phyloP scores from a whole-genome alignment of 2,329 filamentous ascomycete genomes.

The Cladophialophora bantiana region DNA sequence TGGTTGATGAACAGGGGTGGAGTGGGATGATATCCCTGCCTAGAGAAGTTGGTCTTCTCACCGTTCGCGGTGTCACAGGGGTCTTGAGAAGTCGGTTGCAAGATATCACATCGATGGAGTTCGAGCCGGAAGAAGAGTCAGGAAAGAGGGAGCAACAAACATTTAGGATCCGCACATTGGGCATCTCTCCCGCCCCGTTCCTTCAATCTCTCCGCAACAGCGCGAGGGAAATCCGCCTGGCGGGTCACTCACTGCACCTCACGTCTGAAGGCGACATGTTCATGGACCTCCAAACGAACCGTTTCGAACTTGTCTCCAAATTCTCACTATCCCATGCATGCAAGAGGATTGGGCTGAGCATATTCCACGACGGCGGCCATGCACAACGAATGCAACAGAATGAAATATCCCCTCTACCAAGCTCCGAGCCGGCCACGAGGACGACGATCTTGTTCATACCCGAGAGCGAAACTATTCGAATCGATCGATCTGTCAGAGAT shows the following conservation, averaged over 20 bases:
- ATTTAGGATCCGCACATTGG: constrained; percentile 54
- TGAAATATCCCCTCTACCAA: neutral
- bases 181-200: constrained; percentile 32
- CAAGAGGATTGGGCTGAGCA: constrained; percentile 40
- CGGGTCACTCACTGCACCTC: constrained; percentile 35
- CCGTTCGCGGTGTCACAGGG: constrained; percentile 47
- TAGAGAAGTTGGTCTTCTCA: constrained; percentile 52
- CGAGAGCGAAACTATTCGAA: constrained; percentile 49
- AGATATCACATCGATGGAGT: constrained; percentile 54
- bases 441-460: constrained; percentile 53
- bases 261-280: constrained; percentile 30
- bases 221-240: constrained; percentile 32
- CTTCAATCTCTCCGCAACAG: neutral
- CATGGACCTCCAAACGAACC: constrained; percentile 28
- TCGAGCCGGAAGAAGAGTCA: constrained; percentile 21
- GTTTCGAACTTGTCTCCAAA: neutral
- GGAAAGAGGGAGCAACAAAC: constrained; percentile 32
- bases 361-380: constrained; percentile 42
- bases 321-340: neutral
- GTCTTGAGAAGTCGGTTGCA: constrained; percentile 48
- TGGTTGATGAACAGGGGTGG: constrained; percentile 57
- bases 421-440: constrained; percentile 1
- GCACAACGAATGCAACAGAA: neutral
- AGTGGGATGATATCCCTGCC: constrained; percentile 58
- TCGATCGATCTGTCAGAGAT: constrained; percentile 47